Percentiles rank a stretch among this genome's conserved stretches.
phyloP scores from a whole-genome alignment of 2,329 filamentous ascomycete species.

The Claviceps monticola region DNA sequence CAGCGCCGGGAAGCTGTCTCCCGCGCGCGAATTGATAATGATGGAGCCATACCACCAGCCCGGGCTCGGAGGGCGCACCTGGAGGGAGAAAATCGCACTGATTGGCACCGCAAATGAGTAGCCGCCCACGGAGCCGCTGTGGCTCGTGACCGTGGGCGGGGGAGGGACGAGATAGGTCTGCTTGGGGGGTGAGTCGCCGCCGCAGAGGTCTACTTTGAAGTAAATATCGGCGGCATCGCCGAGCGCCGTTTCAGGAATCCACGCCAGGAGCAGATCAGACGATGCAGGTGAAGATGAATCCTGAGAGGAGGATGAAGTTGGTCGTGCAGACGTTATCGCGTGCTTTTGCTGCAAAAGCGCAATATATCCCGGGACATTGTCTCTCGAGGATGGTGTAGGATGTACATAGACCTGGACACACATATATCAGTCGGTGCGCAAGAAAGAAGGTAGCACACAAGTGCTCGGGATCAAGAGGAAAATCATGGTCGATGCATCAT shows the following conservation, averaged over 20 bases:
- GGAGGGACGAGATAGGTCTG: slow-evolving; percentile 86
- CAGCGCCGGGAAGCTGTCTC: slow-evolving; percentile 85
- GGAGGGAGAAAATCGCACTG: slow-evolving; percentile 76
- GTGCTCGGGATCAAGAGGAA: not conserved
- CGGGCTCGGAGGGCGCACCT: slow-evolving; percentile 80
- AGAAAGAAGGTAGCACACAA: not conserved
- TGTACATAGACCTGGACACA: slow-evolving; percentile 73
- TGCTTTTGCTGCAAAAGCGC: slow-evolving; percentile 84
- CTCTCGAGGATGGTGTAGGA: slow-evolving; percentile 80
- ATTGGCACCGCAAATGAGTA: slow-evolving; percentile 90
- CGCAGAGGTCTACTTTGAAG: slow-evolving; percentile 85
- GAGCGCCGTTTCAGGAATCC: slow-evolving; percentile 81
- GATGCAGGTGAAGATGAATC: slow-evolving; percentile 34
- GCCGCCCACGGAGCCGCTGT: slow-evolving; percentile 55
- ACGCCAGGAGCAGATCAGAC: slow-evolving; percentile 73
- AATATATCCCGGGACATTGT: slow-evolving; percentile 91
- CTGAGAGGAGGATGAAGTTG: slow-evolving; percentile 16
- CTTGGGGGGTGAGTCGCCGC: slow-evolving; percentile 64
- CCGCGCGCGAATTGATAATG: slow-evolving; percentile 79
- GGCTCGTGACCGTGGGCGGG: slow-evolving; percentile 70
- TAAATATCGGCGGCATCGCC: slow-evolving; percentile 81
- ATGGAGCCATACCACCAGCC: slow-evolving; percentile 98
- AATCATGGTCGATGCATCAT: not conserved
- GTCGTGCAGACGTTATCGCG: slow-evolving; percentile 23
- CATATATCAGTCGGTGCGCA: not conserved